Base-by-base conservation (phyloP, 176 grass and related monocot species). In the Carex scoparia region DNA sequence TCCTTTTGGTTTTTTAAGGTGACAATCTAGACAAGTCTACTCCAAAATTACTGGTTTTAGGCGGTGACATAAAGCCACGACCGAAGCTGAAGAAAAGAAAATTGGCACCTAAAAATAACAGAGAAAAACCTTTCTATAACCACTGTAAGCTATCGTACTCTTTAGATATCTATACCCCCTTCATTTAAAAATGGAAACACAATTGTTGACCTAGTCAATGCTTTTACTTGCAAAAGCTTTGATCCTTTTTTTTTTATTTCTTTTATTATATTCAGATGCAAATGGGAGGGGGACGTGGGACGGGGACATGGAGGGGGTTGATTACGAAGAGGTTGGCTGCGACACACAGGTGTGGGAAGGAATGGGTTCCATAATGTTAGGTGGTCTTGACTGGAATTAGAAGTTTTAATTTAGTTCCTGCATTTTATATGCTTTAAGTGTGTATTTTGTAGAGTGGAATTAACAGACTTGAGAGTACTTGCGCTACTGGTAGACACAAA, bases 291-390 rank as follows among this genome's bases (percentile, higher is more conserved):
- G 95, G 28, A 73, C 80, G 88, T 98, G 93, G 93, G 89, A 93
- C 40, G 87, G 88, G 58, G 88, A 88, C 65, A 90, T 63, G 86
- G 95, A 98, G 69, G 95, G 93, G 63, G 85, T 98, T 40, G 95
- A 95, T 78, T 87, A 82, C 19, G 95, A 95, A 88, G 95, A 95
- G 68, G 88, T 95, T 51, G 95, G 95, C 7, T 93, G 86, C 85
- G 92, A 79, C 6, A 88, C 93, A 15, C 89, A 95, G 67, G 86
- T 92, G 81, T 98, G 95, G 95, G 95, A 98, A 85, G 91, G 91
- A 38, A 89, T 93, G 89, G 95, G 95, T 2, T 92, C 93, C 59
- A 90, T 87, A 42, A 89, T 88, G 11, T 84, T 98, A 27, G 92
- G 95, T 79, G 92, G 94, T 69, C 55, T 94, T 72, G 88, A 94